phyloP scores from a whole-genome alignment of 2,329 filamentous ascomycete genomes.

The Aspergillus sp. region DNA sequence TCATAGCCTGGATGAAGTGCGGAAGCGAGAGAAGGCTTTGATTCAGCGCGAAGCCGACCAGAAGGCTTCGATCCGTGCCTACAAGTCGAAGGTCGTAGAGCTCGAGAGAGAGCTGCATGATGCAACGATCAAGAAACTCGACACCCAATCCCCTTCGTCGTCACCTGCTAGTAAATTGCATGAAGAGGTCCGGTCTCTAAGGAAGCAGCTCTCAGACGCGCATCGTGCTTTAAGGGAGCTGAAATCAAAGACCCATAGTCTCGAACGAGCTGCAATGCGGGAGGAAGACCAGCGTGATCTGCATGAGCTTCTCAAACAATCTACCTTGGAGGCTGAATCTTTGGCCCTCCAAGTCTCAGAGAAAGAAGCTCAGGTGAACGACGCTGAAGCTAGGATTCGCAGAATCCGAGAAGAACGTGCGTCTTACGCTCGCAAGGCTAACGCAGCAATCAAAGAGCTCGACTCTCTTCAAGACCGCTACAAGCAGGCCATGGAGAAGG shows the following conservation, averaged over 20 bases:
- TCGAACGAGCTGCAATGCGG: slow-evolving; percentile 51
- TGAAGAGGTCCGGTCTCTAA: slow-evolving; percentile 59
- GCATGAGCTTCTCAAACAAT: slow-evolving; percentile 48
- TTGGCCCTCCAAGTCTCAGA: slow-evolving; percentile 72
- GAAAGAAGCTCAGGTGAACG: slow-evolving; percentile 65
- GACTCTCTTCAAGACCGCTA: slow-evolving; percentile 58
- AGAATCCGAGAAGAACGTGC: slow-evolving; percentile 53
- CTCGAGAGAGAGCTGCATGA: slow-evolving; percentile 69
- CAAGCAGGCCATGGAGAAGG: slow-evolving; percentile 59
- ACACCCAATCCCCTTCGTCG: slow-evolving; percentile 54
- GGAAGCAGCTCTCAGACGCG: slow-evolving; percentile 61
- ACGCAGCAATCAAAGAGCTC: slow-evolving; percentile 41
- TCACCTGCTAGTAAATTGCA: slow-evolving; percentile 45
- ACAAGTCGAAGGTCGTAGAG: slow-evolving; percentile 65
- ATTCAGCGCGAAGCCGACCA: slow-evolving; percentile 65
- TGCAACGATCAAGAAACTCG: slow-evolving; percentile 52
- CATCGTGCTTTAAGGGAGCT: slow-evolving; percentile 62
- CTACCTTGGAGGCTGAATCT: slow-evolving; percentile 56
- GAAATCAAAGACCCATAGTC: slow-evolving; percentile 49
- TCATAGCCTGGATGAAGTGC: slow-evolving; percentile 62
- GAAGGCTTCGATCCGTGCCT: slow-evolving; percentile 61
- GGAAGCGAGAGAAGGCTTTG: slow-evolving; percentile 66
- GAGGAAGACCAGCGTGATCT: slow-evolving; percentile 46
- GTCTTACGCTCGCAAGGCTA: slow-evolving; percentile 41
- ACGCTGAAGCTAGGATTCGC: slow-evolving; percentile 61